Percentiles rank a stretch among this genome's conserved stretches.
Evolutionary conservation across 805 yeast genomes (phyloP).

Genomic region (Saccharomyces paradoxus): DNA sequence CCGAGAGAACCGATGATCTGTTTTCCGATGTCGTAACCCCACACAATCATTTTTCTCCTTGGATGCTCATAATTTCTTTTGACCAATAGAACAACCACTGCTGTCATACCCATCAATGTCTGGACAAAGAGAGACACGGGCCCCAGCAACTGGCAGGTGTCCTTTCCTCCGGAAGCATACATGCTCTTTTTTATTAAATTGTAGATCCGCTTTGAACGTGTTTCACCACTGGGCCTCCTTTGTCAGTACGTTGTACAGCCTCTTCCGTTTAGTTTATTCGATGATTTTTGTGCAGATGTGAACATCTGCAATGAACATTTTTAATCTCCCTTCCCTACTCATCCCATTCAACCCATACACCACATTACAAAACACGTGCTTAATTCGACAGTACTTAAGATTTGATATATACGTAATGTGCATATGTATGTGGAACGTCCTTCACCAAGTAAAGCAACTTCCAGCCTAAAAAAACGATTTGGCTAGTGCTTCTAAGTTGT

Average conservation of each 20-base stretch:
- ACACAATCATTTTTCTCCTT: slow-evolving; percentile 76
- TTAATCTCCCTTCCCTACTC: neutral
- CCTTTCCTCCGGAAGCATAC: slow-evolving; percentile 1
- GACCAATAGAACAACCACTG: slow-evolving; percentile 61
- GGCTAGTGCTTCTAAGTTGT: slow-evolving; percentile 5
- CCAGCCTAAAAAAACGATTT: slow-evolving; percentile 3
- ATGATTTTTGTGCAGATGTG: neutral
- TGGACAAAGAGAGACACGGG: slow-evolving; percentile 82
- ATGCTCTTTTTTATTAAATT: neutral
- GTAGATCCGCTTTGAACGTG: neutral
- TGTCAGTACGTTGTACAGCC: neutral
- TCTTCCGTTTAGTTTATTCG: neutral
- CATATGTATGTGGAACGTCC: neutral
- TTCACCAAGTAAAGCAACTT: neutral
- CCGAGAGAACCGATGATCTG: slow-evolving; percentile 84
- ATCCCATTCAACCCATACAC: neutral
- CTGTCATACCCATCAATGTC: slow-evolving; percentile 63
- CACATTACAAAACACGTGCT: neutral
- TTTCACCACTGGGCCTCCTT: neutral
- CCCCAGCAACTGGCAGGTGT: slow-evolving; percentile 60
- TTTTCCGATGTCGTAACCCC: slow-evolving; percentile 85
- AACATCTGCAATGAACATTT: neutral
- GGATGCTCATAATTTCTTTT: slow-evolving; percentile 79
- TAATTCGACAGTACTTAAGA: neutral
- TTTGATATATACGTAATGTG: neutral